Evolutionary conservation across 352 stramenopile species (phyloP), one percentile per base, ranked within the genome.

Genomic region (Paralagenidium karlingii): DNA sequence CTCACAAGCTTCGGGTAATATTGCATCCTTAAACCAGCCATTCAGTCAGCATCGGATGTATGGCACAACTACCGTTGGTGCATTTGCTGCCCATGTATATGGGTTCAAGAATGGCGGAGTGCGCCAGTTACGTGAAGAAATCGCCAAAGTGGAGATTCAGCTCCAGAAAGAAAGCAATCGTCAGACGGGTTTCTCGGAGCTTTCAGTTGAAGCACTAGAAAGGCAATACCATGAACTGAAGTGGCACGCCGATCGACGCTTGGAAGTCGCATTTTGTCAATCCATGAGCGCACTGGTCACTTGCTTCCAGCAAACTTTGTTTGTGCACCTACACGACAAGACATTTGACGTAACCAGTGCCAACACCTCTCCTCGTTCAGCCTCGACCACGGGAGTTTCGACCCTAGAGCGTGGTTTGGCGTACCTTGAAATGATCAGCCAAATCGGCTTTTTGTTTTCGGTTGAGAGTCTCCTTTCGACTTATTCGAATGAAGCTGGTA

Each of bases 381-480:
- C 3, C 3, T 41, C 19, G 8, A 40, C 3, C 7, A 15, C 36
- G 27, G 19, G 16, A 20, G 22, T 7, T 36, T 36, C 30, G 19
- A 7, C 7, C 8, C 16, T 20, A 20, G 30, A 36, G 7, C 47
- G 47, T 9, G 63, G 63, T 2, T 45, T 86, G n/a, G 55, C 68
- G 34, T 88, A 88, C 24, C 36, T 88, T 29, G 75, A 85, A 52
- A 74, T 81, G 62, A 53, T 73, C 13, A 74, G 57, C 9, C 54
- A 53, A 37, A 46, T 84, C 26, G 78, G 78, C 1, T 91, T 89
- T 31, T 51, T 91, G 3, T 87, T 91, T 34, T 86, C 68, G 2
- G 73, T 89, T 8, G 78, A 91, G 48, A 87, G 71, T 29, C 47
- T 91, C 15, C 34, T 91, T n/a, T 89, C 75, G 1, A 91, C 78